phyloP scores from a whole-genome alignment of 139 green algal species.

The Eudorina sp. region DNA sequence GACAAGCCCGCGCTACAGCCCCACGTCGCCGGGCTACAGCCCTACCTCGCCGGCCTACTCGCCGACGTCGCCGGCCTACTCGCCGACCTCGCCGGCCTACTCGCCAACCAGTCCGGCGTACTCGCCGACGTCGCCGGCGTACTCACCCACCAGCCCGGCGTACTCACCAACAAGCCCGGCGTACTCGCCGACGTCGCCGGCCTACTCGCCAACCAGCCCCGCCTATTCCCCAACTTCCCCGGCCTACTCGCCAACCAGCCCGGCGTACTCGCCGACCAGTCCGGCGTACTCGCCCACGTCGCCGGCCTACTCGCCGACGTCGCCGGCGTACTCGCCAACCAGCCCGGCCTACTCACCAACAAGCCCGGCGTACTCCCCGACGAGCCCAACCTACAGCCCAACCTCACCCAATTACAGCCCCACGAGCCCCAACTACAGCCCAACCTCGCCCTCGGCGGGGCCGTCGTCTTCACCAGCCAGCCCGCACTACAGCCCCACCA shows the following conservation, averaged over 20 bases:
- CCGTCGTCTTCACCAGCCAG: constrained; percentile 64
- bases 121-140: constrained; percentile 77
- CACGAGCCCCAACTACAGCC: constrained; percentile 62
- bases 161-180: constrained; percentile 81
- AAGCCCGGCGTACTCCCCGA: constrained; percentile 80
- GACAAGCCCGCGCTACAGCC: constrained; percentile 74
- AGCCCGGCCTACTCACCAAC: constrained; percentile 75
- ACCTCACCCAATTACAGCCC: constrained; percentile 71
- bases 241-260: constrained; percentile 75
- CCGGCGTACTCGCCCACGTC: constrained; percentile 67
- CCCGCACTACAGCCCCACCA: constrained; percentile 70
- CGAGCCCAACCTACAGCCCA: constrained; percentile 74
- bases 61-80: constrained; percentile 81
- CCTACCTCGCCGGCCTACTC: constrained; percentile 68
- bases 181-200: constrained; percentile 75
- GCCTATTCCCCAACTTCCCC: constrained; percentile 68
- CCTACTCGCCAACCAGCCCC: constrained; percentile 67
- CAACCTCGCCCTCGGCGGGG: constrained; percentile 64
- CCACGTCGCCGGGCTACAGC: constrained; percentile 70
- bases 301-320: constrained; percentile 75
- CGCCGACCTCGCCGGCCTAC: constrained; percentile 80
- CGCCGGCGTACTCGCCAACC: constrained; percentile 65
- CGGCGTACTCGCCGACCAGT: constrained; percentile 80
- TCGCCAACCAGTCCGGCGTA: constrained; percentile 74
- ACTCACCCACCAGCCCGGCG: constrained; percentile 76